Base-by-base conservation (phyloP, 345 rosid species). In the Heritiera littoralis region DNA sequence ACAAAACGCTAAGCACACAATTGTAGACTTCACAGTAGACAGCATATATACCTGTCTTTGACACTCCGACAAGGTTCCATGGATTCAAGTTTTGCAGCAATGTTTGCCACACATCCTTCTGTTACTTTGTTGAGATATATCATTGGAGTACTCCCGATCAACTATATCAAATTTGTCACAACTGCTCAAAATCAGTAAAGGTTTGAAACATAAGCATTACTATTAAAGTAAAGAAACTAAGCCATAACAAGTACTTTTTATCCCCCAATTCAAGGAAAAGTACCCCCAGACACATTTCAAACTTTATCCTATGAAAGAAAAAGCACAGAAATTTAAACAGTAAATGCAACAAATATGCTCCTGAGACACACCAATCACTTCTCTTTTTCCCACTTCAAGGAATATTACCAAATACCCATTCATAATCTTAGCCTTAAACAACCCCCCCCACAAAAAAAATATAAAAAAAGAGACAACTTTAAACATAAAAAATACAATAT, bases 11-110 rank as follows among this genome's bases (percentile, higher is more conserved):
- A 61, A 52, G 52, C 9, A 10, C 18, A 74, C 2, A 0, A 20
- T 5, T 69, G 49, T 15, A 65, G 28, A 46, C 70, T 32, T 66
- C 64, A 40, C 2, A 3, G 11, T 61, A 74, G 59, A 72, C 41
- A 84, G 28, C 17, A 75, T 74, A 70, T 66, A 41, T 79, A 93
- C 99, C 99, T 90, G 81, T 93, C 98, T 74, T 95, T 95, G 80
- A 92, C 98, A 65, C 98, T 95, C 74, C 91, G 86, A 83, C 98
- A 95, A 35, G 97, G 98, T 81, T 95, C 95, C 99, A 95, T 91
- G 71, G 97, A 95, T 82, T 95, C 98, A n/a, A 95, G 98, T 82
- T 95, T 95, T 23, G 97, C 98, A 55, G 98, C 98, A 83, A 95
- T 74, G 67, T 93, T 89, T 12, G 96, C 98, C 4, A 89, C 86